Evolutionary conservation across 1,284 basidiomycete genomes (phyloP), one percentile per base, ranked within the genome.

Genomic region (Pisolithus thermaeus): DNA sequence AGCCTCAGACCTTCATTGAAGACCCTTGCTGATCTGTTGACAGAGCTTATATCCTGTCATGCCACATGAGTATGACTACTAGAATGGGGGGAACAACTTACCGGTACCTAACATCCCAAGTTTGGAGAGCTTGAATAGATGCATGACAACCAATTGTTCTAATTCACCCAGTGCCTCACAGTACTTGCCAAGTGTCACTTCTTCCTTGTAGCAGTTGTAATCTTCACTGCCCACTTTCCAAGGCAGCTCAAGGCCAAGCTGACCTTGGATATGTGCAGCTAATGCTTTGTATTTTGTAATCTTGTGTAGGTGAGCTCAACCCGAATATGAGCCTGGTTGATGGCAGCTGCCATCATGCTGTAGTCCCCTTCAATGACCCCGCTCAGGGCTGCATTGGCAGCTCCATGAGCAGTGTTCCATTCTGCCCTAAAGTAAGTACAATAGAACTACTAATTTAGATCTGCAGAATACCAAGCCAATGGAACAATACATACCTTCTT

Each of bases 1-100:
- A 18, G 50, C 47, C n/a, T 36, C 30, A 9, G 30, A 52, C 4
- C 45, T 22, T 6, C 32, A 2, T 25, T 55, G 47, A 7, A 55
- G 47, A 1, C 7, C 51, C 44, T 52, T 55, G 25, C 44, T 46
- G 4, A 55, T 55, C 11, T 55, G 54, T 22, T 43, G 39, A n/a
- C 25, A n/a, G 5, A 55, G 46, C 18, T 55, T 52, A 22, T 55
- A 55, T 2, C 47, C 54, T 55, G n/a, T 40, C n/a, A 9, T 16
- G 5, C 38, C n/a, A 40, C 38, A 16, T n/a, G 16, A 20, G 14
- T 20, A 38, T 20, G 18, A 16, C 37, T 20, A 16, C 7, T 38
- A 28, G 28, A 28, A 28, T 2, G 9, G 9, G 28, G 6, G 7
- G 9, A 28, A 28, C 28, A 7, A n/a, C 37, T 38, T 36, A 53